These are phyloP conservation scores for Vaccinium corymbosum DNA, from an alignment of 148 eudicot genomes.

Conservation along the genomic window DNA sequence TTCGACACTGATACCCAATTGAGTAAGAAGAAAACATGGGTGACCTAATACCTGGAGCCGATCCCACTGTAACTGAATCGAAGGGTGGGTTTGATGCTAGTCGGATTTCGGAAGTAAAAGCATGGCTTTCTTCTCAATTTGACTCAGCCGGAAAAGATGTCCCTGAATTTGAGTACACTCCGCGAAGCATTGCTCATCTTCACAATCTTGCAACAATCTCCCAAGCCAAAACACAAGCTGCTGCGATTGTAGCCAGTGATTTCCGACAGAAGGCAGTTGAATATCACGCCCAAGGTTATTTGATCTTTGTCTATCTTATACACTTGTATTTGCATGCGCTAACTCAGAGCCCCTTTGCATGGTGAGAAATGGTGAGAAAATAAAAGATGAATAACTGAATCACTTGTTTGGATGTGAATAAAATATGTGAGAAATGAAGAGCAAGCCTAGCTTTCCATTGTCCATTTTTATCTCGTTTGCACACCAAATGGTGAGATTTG, in stretches of 20 bases:
- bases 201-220: constrained; percentile 79
- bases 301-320: neutral
- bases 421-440: neutral
- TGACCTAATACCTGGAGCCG: constrained; percentile 48
- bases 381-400: neutral
- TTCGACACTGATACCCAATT: neutral
- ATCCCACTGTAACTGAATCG: constrained; percentile 34
- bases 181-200: constrained; percentile 77
- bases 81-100: constrained; percentile 70
- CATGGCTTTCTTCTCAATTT: constrained; percentile 83
- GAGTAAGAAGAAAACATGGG: constrained; percentile 43
- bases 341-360: neutral
- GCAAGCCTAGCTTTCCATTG: neutral
- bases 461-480: neutral
- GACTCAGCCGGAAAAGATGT: constrained; percentile 85
- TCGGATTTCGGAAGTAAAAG: constrained; percentile 80
- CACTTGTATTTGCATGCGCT: neutral
- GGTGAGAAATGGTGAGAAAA: neutral
- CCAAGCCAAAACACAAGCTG: constrained; percentile 91
- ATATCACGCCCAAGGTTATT: constrained; percentile 80
- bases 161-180: constrained; percentile 88
- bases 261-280: constrained; percentile 88
- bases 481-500: neutral
- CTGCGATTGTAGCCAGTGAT: constrained; percentile 82
- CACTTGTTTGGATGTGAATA: neutral